These are phyloP conservation scores for Naganishia albida DNA, from an alignment of 1,284 basidiomycete genomes.

Conservation along the genomic window DNA sequence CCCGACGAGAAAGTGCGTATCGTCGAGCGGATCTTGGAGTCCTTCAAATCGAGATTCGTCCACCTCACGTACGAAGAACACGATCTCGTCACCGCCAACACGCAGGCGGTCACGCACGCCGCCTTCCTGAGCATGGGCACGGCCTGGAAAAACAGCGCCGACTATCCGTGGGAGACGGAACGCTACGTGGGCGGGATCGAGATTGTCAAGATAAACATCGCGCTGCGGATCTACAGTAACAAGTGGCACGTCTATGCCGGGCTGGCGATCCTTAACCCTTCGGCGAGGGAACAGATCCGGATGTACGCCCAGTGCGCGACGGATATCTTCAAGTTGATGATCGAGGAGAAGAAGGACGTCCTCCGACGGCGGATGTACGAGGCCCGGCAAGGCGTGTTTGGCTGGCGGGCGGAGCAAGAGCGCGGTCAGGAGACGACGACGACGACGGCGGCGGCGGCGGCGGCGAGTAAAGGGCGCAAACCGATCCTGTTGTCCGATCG, in stretches of 20 bases:
- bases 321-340: slow-evolving; percentile 94
- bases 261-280: slow-evolving; percentile 92
- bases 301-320: slow-evolving; percentile 83
- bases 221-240: slow-evolving; percentile 92
- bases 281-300: slow-evolving; percentile 84
- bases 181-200: slow-evolving; percentile 98
- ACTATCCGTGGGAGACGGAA: slow-evolving; percentile 91
- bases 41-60: slow-evolving; percentile 84
- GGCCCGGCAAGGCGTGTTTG: slow-evolving; percentile 79
- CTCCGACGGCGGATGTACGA: slow-evolving; percentile 73
- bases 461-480: slow-evolving; percentile 39
- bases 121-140: slow-evolving; percentile 99
- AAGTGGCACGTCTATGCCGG: slow-evolving; percentile 99
- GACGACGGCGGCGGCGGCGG: slow-evolving; percentile 12
- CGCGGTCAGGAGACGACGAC: slow-evolving; percentile 40
- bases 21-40: slow-evolving; percentile 80
- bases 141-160: slow-evolving; percentile 76
- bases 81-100: slow-evolving; percentile 94
- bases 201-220: slow-evolving; percentile 97
- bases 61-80: slow-evolving; percentile 94
- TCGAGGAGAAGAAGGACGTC: slow-evolving; percentile 69
- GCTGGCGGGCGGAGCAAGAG: slow-evolving; percentile 51
- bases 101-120: slow-evolving; percentile 96
- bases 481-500: slow-evolving; percentile 86
- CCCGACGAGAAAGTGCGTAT: slow-evolving; percentile 70